phyloP scores from a whole-genome alignment of 176 grass and related monocot genomes.

The Cenchrus americanus region DNA sequence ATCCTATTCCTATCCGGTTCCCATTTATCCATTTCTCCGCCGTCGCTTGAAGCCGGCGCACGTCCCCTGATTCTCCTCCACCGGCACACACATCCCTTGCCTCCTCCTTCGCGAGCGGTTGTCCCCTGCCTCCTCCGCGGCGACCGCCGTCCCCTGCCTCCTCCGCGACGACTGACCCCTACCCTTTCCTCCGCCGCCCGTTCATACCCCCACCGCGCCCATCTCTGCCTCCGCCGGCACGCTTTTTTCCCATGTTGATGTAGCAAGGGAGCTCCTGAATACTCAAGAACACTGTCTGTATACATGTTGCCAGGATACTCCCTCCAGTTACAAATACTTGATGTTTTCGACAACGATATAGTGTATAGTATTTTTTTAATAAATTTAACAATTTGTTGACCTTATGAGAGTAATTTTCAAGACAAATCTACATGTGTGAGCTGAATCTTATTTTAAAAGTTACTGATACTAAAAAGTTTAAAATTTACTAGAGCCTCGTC shows the following conservation, averaged over 20 bases:
- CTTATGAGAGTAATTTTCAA: not conserved
- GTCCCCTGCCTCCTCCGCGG: no score
- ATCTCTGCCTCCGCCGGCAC: no score
- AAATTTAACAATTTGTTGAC: not conserved
- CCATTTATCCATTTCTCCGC: no score
- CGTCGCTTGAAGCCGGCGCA: no score
- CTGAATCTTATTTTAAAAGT: not conserved
- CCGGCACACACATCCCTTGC: no score
- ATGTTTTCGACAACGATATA: constrained; percentile 1
- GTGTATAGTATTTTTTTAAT: not conserved
- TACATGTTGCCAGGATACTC: not conserved
- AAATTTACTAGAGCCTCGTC: not conserved
- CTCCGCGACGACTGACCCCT: no score
- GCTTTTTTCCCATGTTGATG: not conserved
- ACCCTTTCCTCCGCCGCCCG: no score
- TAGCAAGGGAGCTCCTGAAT: constrained; percentile 28
- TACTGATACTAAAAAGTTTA: not conserved
- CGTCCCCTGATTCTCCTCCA: no score
- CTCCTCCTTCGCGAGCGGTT: no score
- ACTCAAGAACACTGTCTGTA: not conserved
- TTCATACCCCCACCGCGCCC: no score
- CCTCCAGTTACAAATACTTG: not conserved
- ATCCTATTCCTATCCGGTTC: no score
- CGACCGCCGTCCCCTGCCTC: no score
- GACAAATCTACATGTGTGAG: not conserved